Percentiles rank a stretch among this genome's conserved stretches.
These are phyloP conservation scores for Hypoxylon sp. DNA, from an alignment of 2,329 filamentous ascomycete genomes.

Conservation along the genomic window DNA sequence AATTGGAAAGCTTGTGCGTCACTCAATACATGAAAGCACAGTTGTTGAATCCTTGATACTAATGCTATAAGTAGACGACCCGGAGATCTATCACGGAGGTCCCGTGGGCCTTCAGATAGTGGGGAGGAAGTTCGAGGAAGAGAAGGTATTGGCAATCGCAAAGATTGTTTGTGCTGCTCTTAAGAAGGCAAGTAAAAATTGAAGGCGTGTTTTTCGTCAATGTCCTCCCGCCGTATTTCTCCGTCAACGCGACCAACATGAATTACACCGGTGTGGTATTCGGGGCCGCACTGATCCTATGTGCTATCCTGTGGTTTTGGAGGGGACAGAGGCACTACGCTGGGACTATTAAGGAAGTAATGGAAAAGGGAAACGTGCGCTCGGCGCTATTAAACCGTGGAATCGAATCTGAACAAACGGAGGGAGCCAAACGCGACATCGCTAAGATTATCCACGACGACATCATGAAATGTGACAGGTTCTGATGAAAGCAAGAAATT, in stretches of 20 bases:
- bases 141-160: slow-evolving; percentile 60
- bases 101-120: slow-evolving; percentile 62
- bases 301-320: slow-evolving; percentile 21
- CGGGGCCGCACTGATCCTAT: slow-evolving; percentile 27
- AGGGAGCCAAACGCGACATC: too few species aligned
- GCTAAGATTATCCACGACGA: not conserved
- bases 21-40: not conserved
- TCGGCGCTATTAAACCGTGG: slow-evolving; percentile 24
- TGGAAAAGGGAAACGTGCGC: slow-evolving; percentile 31
- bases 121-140: slow-evolving; percentile 62
- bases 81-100: slow-evolving; percentile 60
- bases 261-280: slow-evolving; percentile 32
- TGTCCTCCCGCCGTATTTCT: slow-evolving; percentile 27
- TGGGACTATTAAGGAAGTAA: slow-evolving; percentile 31
- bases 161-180: slow-evolving; percentile 48
- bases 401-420: too few species aligned
- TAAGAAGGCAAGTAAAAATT: slow-evolving; percentile 12
- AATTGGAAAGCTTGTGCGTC: slow-evolving; percentile 63
- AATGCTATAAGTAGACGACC: slow-evolving; percentile 54
- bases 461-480: not conserved
- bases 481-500: not conserved
- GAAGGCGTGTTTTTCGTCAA: slow-evolving; percentile 5
- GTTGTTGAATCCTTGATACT: not conserved
- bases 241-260: slow-evolving; percentile 25
- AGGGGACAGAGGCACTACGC: slow-evolving; percentile 26